Base-by-base conservation (phyloP, 108 stramenopile genomes). In the Bacterosira constricta region DNA sequence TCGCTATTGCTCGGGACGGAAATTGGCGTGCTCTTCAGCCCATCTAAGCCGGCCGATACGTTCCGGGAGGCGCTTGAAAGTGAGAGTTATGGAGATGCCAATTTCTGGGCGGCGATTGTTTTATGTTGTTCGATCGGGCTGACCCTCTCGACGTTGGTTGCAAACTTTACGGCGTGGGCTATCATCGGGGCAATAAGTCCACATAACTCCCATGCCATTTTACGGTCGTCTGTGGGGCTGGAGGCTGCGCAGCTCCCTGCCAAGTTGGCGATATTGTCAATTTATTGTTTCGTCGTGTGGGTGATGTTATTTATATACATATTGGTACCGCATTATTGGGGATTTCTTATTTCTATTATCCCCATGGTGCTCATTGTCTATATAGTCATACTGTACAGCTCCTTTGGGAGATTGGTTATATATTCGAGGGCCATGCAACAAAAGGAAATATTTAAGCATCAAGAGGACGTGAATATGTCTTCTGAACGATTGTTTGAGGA, bases 341-440 rank as follows among this genome's bases (percentile, higher is more conserved):
- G 77, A 21, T 35, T 69, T 10, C 12, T 62, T 8, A 34, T 84
- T 1, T 29, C 71, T 10, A 18, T 73, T 6, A 26, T 67, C 17
- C 66, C 66, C 20, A 32, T 79, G 17, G 51, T 44, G 23, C 27
- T 86, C 13, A 77, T 86, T 45, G 13, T 81, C 0, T 84, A 90
- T 60, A 69, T 85, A 25, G 81, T 87, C n/a, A 52, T 61, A 2
- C 70, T 69, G 4, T 86, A 87, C 58, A 69, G 60, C 9, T 59
- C 83, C 20, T 84, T 90, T 68, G 89, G 89, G 42, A 60, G 89
- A 11, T 51, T 86, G 39, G 85, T 90, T 26, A 87, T 90, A 85
- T 85, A 90, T 47, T 61, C 83, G 0, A 83, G 80, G 34, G 89
- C 89, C 37, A 86, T 90, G 84, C 57, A 82, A 3, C 59, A 66